Conservation (phyloP, 202 grass and related monocot genomes). For the Tripidium arundinaceum region DNA sequence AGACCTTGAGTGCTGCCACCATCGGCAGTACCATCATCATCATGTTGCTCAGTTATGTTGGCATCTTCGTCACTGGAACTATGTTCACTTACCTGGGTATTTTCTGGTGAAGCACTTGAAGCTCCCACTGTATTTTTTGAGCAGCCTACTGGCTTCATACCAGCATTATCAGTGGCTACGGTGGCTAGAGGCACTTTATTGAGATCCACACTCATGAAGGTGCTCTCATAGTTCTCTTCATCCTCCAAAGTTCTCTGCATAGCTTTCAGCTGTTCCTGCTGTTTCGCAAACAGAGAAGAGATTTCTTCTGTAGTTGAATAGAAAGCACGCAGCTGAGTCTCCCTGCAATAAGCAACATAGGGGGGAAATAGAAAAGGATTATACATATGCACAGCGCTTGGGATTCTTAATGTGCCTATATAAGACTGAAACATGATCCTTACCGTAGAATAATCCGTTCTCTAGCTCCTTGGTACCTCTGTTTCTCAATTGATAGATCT, state of each 20-base stretch:
- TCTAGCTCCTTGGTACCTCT: slow-evolving; percentile 92
- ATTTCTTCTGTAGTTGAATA: slow-evolving; percentile 98
- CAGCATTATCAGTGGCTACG: slow-evolving; percentile 16
- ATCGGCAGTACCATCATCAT: slow-evolving; percentile 46
- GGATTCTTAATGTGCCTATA: neutral
- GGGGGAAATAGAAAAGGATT: neutral
- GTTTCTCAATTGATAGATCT: slow-evolving; percentile 88
- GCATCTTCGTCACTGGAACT: slow-evolving; percentile 53
- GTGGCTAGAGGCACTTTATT: slow-evolving; percentile 38
- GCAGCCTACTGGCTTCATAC: slow-evolving; percentile 12
- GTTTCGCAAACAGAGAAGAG: slow-evolving; percentile 75
- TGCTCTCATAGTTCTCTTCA: slow-evolving; percentile 84
- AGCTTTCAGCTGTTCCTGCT: slow-evolving; percentile 97
- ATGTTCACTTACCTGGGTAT: slow-evolving; percentile 39
- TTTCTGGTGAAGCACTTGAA: slow-evolving; percentile 52
- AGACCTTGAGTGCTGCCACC: slow-evolving; percentile 59
- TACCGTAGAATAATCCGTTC: slow-evolving; percentile 95
- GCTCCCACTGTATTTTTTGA: slow-evolving; percentile 36
- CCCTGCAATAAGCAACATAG: slow-evolving; percentile 46
- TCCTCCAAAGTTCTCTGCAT: slow-evolving; percentile 98
- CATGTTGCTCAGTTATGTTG: slow-evolving; percentile 51
- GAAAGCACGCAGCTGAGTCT: slow-evolving; percentile 91
- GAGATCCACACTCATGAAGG: slow-evolving; percentile 48
- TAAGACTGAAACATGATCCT: slow-evolving; percentile 25
- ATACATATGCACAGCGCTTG: slow-evolving; percentile 14